A percentile compares a stretch with the other conserved stretches of the same genome.
Conservation (phyloP, 2,329 filamentous ascomycete genomes). For the Pseudodiploospora longispora region DNA sequence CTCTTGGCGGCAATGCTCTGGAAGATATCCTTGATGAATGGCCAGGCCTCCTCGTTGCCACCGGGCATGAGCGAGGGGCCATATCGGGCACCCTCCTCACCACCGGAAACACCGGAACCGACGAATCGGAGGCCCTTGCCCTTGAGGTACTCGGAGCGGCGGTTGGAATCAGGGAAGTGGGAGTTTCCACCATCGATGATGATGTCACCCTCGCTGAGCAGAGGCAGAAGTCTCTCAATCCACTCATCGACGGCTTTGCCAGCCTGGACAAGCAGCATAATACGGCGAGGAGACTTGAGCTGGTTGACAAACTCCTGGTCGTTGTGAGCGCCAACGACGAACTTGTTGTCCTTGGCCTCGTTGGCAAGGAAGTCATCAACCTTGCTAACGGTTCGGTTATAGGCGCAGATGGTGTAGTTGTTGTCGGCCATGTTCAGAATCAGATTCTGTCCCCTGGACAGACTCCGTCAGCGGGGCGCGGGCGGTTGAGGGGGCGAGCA, state of each 20-base stretch:
- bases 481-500: slow-evolving; percentile 10
- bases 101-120: slow-evolving; percentile 94
- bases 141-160: slow-evolving; percentile 81
- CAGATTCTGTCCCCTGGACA: slow-evolving; percentile 65
- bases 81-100: slow-evolving; percentile 97
- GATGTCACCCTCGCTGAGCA: slow-evolving; percentile 82
- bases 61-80: slow-evolving; percentile 98
- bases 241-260: slow-evolving; percentile 97
- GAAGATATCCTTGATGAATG: slow-evolving; percentile 97
- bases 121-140: slow-evolving; percentile 91
- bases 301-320: slow-evolving; percentile 92
- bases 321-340: slow-evolving; percentile 86
- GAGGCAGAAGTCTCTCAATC: slow-evolving; percentile 87
- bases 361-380: slow-evolving; percentile 90
- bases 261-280: slow-evolving; percentile 99
- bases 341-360: slow-evolving; percentile 82
- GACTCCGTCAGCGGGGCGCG: slow-evolving; percentile 9
- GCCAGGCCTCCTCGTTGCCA: slow-evolving; percentile 97
- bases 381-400: slow-evolving; percentile 98
- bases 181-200: slow-evolving; percentile 99
- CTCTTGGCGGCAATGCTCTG: slow-evolving; percentile 97
- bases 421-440: slow-evolving; percentile 86
- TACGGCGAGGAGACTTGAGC: slow-evolving; percentile 91
- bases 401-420: slow-evolving; percentile 94
- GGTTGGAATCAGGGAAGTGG: slow-evolving; percentile 98